These are phyloP conservation scores for Turritis glabra DNA, from an alignment of 345 rosid species.

Conservation along the genomic window DNA sequence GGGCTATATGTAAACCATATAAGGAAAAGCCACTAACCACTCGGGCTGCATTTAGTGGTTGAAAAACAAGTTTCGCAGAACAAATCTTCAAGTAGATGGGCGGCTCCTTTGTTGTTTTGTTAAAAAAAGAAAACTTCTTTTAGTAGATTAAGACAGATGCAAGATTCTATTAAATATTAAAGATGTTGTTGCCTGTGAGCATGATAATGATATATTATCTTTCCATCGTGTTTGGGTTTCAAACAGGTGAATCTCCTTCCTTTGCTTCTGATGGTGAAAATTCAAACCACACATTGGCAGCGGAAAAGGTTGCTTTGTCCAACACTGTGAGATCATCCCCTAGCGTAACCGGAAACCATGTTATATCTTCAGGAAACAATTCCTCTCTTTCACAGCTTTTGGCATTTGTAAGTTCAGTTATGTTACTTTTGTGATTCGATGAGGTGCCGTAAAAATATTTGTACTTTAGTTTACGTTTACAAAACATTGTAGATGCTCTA, in stretches of 20 bases:
- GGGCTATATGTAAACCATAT: constrained; percentile 8
- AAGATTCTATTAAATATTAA: background rate
- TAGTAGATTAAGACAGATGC: background rate
- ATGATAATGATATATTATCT: constrained; percentile 19
- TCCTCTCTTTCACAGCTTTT: constrained; percentile 62
- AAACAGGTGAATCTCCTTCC: constrained; percentile 88
- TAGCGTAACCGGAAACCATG: constrained; percentile 62
- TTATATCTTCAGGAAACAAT: constrained; percentile 61
- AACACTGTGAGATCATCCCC: constrained; percentile 68
- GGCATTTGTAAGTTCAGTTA: constrained; percentile 67
- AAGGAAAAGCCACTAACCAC: background rate
- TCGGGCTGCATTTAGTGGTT: background rate
- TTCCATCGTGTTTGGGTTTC: constrained; percentile 14
- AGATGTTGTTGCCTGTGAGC: constrained; percentile 7
- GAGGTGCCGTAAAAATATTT: background rate
- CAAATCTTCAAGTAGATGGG: background rate
- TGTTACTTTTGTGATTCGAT: constrained; percentile 9
- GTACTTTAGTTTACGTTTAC: background rate
- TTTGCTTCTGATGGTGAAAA: constrained; percentile 93
- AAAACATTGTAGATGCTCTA: constrained; percentile 18
- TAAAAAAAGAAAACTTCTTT: background rate
- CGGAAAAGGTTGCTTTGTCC: constrained; percentile 60
- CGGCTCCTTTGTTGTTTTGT: background rate
- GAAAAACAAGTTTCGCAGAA: background rate
- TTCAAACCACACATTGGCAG: constrained; percentile 60